phyloP scores from a whole-genome alignment of 495 filamentous ascomycete species.

The Apodospora peruviana region DNA sequence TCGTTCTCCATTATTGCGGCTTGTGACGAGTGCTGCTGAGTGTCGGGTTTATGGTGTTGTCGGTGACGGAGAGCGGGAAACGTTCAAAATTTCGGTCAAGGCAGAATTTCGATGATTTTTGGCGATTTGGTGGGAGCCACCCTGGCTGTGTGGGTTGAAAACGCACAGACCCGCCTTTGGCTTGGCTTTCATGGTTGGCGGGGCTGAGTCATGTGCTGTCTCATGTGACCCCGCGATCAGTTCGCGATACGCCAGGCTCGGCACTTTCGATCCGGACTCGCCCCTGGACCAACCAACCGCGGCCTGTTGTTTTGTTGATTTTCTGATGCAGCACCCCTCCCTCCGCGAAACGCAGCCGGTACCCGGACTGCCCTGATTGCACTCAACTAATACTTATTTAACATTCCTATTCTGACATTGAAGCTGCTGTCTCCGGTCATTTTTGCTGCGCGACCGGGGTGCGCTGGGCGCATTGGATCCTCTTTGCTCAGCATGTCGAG shows the following conservation, averaged over 20 bases:
- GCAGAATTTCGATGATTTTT: constrained; percentile 26
- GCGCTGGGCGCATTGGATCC: constrained; percentile 36
- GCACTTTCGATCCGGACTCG: neutral
- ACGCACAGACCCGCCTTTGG: constrained; percentile 19
- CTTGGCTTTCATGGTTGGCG: neutral
- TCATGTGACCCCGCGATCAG: constrained; percentile 22
- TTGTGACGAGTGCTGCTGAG: constrained; percentile 20
- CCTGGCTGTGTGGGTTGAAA: constrained; percentile 15
- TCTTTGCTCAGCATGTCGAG: constrained; percentile 6
- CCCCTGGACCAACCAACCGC: neutral
- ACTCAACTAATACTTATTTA: too few relatives aligned
- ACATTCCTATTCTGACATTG: neutral
- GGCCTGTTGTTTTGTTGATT: constrained; percentile 5
- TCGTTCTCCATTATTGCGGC: constrained; percentile 39
- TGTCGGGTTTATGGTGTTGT: constrained; percentile 21
- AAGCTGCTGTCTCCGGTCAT: constrained; percentile 1
- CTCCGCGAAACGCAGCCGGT: too few relatives aligned
- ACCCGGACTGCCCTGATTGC: too few relatives aligned
- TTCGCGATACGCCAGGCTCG: constrained; percentile 1
- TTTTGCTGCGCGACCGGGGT: constrained; percentile 12
- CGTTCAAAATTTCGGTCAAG: constrained; percentile 23
- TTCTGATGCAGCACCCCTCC: neutral
- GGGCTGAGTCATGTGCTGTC: constrained; percentile 7
- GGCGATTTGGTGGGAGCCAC: constrained; percentile 27
- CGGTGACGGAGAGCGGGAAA: constrained; percentile 22